These are phyloP conservation scores for Tuber brumale DNA, from an alignment of 495 filamentous ascomycete genomes.

Conservation along the genomic window DNA sequence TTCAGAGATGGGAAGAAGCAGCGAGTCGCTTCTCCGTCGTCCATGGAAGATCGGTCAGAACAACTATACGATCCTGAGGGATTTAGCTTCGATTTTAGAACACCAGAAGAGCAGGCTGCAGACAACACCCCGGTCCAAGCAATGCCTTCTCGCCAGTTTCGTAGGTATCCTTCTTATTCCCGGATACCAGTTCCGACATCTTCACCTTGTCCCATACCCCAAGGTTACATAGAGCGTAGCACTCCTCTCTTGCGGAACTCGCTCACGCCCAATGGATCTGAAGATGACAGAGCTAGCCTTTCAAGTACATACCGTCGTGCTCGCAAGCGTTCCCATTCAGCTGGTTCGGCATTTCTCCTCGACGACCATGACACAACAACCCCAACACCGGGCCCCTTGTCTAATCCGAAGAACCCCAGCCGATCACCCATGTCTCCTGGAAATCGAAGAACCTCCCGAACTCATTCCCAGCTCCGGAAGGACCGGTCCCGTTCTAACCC, in stretches of 20 bases:
- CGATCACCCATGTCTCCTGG: constrained; percentile 15
- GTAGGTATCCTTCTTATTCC: constrained; percentile 50
- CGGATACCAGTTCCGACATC: constrained; percentile 75
- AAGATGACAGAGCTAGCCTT: constrained; percentile 54
- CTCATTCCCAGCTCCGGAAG: constrained; percentile 45
- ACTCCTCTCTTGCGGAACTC: constrained; percentile 57
- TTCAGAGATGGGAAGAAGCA: constrained; percentile 46
- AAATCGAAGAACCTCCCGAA: constrained; percentile 31
- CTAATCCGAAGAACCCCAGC: constrained; percentile 43
- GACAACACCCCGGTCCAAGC: constrained; percentile 47
- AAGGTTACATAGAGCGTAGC: constrained; percentile 64
- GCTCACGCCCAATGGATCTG: constrained; percentile 49
- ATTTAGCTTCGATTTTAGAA: constrained; percentile 57
- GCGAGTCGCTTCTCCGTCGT: constrained; percentile 47
- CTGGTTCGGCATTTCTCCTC: constrained; percentile 52
- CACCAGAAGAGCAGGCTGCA: constrained; percentile 71
- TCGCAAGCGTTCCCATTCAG: constrained; percentile 66
- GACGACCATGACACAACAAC: constrained; percentile 48
- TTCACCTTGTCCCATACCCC: constrained; percentile 69
- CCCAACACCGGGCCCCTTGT: constrained; percentile 44
- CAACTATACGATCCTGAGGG: constrained; percentile 47
- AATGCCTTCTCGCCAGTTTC: constrained; percentile 37
- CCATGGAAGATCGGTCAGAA: constrained; percentile 46
- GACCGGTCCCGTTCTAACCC: constrained; percentile 44
- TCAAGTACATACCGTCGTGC: constrained; percentile 48